Conservation (phyloP, 2,329 filamentous ascomycete species). For the Chaetomiaceae sp. region DNA sequence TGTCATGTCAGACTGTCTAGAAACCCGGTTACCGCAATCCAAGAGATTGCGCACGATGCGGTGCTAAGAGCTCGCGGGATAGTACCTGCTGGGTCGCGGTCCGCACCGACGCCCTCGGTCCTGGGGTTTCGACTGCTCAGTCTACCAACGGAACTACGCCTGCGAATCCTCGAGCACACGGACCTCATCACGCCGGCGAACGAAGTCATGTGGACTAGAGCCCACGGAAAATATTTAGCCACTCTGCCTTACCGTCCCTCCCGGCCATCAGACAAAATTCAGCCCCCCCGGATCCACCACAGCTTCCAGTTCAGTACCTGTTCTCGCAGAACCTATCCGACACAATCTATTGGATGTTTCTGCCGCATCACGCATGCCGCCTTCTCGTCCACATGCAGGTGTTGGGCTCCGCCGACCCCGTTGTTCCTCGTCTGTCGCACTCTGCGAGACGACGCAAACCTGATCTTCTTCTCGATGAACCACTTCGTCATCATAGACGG, state of each 20-base stretch:
- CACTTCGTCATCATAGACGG: constrained; percentile 13
- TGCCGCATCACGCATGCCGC: constrained; percentile 14
- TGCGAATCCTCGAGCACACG: constrained; percentile 23
- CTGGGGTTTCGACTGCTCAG: not conserved
- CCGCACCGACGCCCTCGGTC: not conserved
- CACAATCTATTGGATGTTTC: constrained; percentile 5
- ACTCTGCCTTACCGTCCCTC: not conserved
- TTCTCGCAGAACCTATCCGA: not conserved
- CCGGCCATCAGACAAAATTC: no score
- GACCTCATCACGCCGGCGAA: constrained; percentile 24
- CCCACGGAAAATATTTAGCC: not conserved
- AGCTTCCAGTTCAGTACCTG: not conserved
- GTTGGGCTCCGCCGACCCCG: constrained; percentile 15
- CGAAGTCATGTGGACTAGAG: constrained; percentile 21
- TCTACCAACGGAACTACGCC: constrained; percentile 26
- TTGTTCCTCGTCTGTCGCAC: constrained; percentile 18
- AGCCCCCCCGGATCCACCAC: not conserved
- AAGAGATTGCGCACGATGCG: not conserved
- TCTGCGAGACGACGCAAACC: constrained; percentile 10
- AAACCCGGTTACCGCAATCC: not conserved
- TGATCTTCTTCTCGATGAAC: constrained; percentile 15
- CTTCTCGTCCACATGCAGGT: constrained; percentile 16
- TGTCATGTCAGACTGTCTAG: constrained; percentile 2
- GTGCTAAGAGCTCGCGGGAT: not conserved
- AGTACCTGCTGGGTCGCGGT: not conserved